phyloP scores from a whole-genome alignment of 768 basidiomycete species.

The Mycena maculata region DNA sequence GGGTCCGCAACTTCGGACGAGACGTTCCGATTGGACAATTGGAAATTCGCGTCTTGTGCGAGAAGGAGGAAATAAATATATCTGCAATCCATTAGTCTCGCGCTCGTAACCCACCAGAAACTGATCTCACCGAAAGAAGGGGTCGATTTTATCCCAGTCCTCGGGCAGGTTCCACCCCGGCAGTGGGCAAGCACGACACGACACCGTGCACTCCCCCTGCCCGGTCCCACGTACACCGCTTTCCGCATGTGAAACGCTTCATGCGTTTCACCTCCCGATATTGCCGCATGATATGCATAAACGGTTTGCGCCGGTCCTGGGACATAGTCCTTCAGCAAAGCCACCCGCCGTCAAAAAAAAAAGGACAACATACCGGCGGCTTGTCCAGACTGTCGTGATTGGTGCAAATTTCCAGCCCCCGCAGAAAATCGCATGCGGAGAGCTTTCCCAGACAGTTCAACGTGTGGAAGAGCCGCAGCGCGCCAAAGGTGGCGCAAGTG shows the following conservation, averaged over 20 bases:
- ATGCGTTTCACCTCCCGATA: neutral
- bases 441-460: neutral
- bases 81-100: neutral
- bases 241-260: neutral
- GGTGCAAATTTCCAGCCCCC: neutral
- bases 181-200: conserved; percentile 28
- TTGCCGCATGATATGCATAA: neutral
- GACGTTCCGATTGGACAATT: neutral
- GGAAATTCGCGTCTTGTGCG: neutral
- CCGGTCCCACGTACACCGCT: neutral
- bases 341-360: neutral
- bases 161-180: conserved; percentile 26
- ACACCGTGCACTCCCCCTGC: neutral
- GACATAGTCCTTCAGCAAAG: too few relatives aligned
- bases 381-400: neutral
- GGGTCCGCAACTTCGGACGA: neutral
- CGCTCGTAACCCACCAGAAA: too few relatives aligned
- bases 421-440: neutral
- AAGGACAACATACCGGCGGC: neutral
- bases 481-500: too few relatives aligned
- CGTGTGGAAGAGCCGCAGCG: neutral
- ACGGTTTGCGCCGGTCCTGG: neutral
- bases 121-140: neutral
- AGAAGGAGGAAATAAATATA: neutral
- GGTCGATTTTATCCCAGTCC: conserved; percentile 12